Base-by-base conservation (phyloP, 2,329 filamentous ascomycete species). In the Lachnellula cervina region DNA sequence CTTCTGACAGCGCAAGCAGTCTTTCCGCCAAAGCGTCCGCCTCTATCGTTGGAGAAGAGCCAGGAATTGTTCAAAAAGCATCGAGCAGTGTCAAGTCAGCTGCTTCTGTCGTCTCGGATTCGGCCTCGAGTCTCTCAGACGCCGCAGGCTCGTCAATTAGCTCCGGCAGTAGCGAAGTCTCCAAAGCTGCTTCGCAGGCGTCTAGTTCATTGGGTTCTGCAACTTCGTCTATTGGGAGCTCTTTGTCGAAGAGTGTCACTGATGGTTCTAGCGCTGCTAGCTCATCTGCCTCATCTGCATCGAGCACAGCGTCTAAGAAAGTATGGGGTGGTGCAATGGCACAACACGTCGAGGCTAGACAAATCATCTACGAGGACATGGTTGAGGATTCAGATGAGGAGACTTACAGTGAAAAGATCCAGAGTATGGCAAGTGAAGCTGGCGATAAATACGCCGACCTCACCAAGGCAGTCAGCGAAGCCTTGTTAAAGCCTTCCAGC, bases 391-490 rank as follows among this genome's bases (percentile, higher is more conserved):
- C 74, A 3, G 74, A 78, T 5, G 73, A 74, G 25, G 69, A 64
- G 9, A 74, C 71, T 14, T 79, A 78, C 61, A 79, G 77, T 11
- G 73, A 77, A 53, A 78, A 77, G 56, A 64, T 82, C 6, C 76
- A 81, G 55, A 76, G 71, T 48, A 70, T 81, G 57, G 74, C 79
- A 23, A 76, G 73, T 55, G 74, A 76, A 58, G 80, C 78, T 14
- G 77, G 77, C 23, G 79, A 80, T 47, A 72, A 74, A 53, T 80
- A 80, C 52, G 72, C 74, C 48, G 75, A 81, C 37, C 71, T 83
- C 45, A 83, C 78, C 14, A 74, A 73, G 62, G 80, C 78, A 32
- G 78, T 83, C 32, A 79, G 78, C 56, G 80, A 83, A 68, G 81
- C 80, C 25, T 68, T 81, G 9, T 65, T 79, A 28, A 72, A 75